phyloP scores from a whole-genome alignment of 106 monocot genomes.

The Dendrobium huoshanense region DNA sequence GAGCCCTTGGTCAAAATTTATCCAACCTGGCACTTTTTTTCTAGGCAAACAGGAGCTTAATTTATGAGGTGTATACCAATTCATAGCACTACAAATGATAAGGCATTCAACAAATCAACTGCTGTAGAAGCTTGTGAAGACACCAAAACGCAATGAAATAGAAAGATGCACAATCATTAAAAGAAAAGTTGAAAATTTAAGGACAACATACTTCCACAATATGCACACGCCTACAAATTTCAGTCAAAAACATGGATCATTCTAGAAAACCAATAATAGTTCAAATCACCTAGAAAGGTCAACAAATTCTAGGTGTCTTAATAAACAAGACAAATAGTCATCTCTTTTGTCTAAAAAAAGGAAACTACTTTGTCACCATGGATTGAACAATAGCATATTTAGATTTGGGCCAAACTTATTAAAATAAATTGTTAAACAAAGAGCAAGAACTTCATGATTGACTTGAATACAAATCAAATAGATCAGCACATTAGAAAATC shows the following conservation, averaged over 20 bases:
- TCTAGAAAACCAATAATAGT: neutral
- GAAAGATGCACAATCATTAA: neutral
- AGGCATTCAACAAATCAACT: neutral
- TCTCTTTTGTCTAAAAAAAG: neutral
- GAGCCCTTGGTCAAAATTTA: neutral
- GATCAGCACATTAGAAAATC: neutral
- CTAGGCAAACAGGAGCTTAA: neutral
- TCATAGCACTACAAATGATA: constrained; percentile 1
- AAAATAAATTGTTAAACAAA: neutral
- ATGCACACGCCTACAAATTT: neutral
- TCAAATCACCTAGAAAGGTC: neutral
- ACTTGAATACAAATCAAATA: neutral
- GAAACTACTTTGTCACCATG: neutral
- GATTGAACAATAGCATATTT: neutral
- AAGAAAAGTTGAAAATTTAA: too few species aligned
- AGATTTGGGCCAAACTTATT: neutral
- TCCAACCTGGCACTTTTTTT: too few species aligned
- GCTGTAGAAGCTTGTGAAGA: neutral
- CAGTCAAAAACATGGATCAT: neutral
- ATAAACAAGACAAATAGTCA: too few species aligned
- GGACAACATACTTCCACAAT: neutral
- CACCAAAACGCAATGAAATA: neutral
- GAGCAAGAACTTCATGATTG: neutral
- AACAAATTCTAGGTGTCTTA: too few species aligned
- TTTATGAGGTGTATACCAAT: neutral